These are phyloP conservation scores for Macadamia integrifolia DNA, from an alignment of 164 flowering plant species.

Conservation along the genomic window DNA sequence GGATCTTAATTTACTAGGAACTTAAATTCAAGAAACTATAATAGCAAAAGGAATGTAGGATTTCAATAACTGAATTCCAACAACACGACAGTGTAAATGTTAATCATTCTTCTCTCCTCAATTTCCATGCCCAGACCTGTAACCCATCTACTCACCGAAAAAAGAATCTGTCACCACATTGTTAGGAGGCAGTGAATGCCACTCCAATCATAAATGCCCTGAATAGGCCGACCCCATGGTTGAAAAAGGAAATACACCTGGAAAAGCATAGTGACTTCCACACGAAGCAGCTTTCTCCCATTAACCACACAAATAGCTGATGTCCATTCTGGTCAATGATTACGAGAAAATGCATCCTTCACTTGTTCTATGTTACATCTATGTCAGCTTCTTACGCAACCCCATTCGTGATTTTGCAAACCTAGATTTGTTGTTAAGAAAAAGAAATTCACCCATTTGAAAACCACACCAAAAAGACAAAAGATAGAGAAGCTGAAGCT, in stretches of 20 bases:
- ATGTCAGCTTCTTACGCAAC: slow-evolving; percentile 45
- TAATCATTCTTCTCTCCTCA: background rate
- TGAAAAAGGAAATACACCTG: background rate
- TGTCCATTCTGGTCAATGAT: background rate
- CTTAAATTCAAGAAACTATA: too few relatives aligned
- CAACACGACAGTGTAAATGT: background rate
- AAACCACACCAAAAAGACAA: background rate
- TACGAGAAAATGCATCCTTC: background rate
- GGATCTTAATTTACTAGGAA: too few relatives aligned
- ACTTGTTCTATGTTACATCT: slow-evolving; percentile 4
- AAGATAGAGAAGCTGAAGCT: background rate
- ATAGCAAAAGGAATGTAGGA: too few relatives aligned
- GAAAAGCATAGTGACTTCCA: slow-evolving; percentile 2
- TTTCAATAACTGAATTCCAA: too few relatives aligned
- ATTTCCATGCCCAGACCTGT: background rate
- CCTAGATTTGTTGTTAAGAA: slow-evolving; percentile 45
- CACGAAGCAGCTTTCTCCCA: background rate
- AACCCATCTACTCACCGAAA: background rate
- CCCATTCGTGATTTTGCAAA: slow-evolving; percentile 93
- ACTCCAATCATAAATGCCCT: background rate
- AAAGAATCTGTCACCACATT: background rate
- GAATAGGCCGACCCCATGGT: too few relatives aligned
- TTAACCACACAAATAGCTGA: background rate
- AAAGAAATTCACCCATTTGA: slow-evolving; percentile 6
- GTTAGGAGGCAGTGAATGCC: slow-evolving; percentile 5